These are phyloP conservation scores for Croton laevigatus DNA, from an alignment of 441 rosid species.

Conservation along the genomic window DNA sequence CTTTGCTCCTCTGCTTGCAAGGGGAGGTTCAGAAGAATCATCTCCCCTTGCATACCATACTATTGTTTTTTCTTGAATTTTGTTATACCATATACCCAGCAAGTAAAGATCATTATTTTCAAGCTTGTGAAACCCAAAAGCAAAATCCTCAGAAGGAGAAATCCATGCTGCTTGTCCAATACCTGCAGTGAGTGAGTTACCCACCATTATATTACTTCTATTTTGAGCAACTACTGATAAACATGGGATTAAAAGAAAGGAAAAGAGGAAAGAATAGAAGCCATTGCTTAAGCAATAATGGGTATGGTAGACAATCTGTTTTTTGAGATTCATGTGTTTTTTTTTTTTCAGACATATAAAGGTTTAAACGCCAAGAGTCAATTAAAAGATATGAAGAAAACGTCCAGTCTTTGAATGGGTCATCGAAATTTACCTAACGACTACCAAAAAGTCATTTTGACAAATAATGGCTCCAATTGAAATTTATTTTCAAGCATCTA, in stretches of 20 bases:
- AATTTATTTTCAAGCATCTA: no score
- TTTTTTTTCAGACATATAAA: no score
- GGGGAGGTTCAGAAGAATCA: no score
- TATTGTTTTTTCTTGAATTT: slow-evolving; percentile 16
- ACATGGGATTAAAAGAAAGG: slow-evolving; percentile 22
- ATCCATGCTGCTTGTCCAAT: slow-evolving; percentile 22
- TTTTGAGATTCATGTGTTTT: no score
- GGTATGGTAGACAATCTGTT: no score
- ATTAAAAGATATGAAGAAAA: no score
- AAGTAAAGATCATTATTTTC: slow-evolving; percentile 15
- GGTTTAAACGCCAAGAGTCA: no score
- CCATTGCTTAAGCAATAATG: slow-evolving; percentile 9
- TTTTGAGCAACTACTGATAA: slow-evolving; percentile 18
- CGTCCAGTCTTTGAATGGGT: no score
- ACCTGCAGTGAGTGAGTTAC: slow-evolving; percentile 24
- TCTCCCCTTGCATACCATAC: slow-evolving; percentile 39
- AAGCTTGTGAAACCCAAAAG: slow-evolving; percentile 35
- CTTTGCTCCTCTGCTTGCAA: no score
- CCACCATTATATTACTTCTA: slow-evolving; percentile 11
- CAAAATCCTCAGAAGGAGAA: slow-evolving; percentile 44
- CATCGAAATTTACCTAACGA: no score
- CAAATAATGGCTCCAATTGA: no score
- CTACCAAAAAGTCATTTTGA: no score
- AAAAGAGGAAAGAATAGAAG: not conserved
- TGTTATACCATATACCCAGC: slow-evolving; percentile 21